These are phyloP conservation scores for Xylariaceae sp. DNA, from an alignment of 2,329 filamentous ascomycete species.

Conservation along the genomic window DNA sequence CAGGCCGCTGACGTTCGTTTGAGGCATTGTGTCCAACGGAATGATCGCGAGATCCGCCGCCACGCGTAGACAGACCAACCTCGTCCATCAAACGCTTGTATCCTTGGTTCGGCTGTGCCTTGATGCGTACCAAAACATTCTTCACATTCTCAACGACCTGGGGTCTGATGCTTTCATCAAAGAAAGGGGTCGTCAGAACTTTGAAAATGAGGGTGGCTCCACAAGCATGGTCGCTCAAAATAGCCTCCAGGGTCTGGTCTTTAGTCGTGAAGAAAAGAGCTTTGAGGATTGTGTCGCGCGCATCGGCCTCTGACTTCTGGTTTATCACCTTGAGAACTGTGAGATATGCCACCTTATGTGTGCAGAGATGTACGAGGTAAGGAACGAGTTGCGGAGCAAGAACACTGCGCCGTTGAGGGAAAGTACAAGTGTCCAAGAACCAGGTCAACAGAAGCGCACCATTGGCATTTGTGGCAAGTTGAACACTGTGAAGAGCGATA, in stretches of 20 bases:
- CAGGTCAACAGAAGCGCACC: slow-evolving; percentile 91
- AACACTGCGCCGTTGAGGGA: slow-evolving; percentile 85
- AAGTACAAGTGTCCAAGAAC: slow-evolving; percentile 97
- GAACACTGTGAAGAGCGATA: slow-evolving; percentile 94
- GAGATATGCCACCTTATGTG: slow-evolving; percentile 95
- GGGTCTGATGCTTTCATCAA: slow-evolving; percentile 82
- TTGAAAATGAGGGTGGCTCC: slow-evolving; percentile 98
- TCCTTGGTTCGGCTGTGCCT: slow-evolving; percentile 88
- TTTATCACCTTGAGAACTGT: slow-evolving; percentile 98
- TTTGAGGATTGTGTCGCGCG: slow-evolving; percentile 82
- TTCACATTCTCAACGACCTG: slow-evolving; percentile 92
- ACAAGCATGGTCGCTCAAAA: slow-evolving; percentile 84
- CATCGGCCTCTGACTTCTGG: slow-evolving; percentile 90
- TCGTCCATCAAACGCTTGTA: slow-evolving; percentile 99
- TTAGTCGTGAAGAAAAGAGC: slow-evolving; percentile 89
- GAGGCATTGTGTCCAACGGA: slow-evolving; percentile 41
- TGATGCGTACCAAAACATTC: slow-evolving; percentile 81
- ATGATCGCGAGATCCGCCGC: slow-evolving; percentile 43
- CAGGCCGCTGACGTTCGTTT: slow-evolving; percentile 52
- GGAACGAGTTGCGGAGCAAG: slow-evolving; percentile 88
- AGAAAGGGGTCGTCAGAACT: slow-evolving; percentile 94
- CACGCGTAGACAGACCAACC: slow-evolving; percentile 77
- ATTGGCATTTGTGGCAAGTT: slow-evolving; percentile 93
- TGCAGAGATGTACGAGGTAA: slow-evolving; percentile 91
- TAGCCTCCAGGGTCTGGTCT: slow-evolving; percentile 82